Evolutionary conservation across 352 stramenopile genomes (phyloP), one percentile per base, ranked within the genome.

Genomic region (Pythium utonaiense): DNA sequence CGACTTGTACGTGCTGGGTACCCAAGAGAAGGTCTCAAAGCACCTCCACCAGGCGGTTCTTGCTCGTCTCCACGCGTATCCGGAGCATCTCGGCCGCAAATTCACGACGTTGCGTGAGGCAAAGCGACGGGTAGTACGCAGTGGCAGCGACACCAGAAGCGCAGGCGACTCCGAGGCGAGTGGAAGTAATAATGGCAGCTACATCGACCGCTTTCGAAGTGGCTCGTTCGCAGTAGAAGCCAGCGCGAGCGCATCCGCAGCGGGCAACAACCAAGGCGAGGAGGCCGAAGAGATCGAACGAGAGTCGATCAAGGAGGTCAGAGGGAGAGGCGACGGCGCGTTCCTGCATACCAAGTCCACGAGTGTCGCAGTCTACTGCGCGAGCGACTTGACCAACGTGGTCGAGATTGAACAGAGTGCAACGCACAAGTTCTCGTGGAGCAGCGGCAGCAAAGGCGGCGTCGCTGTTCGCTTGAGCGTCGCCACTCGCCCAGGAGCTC

Each of bases 1-100:
- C 65, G 78, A 93, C 53, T 53, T 93, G 27, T 91, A 93, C 57
- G 75, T 87, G 6, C 60, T 93, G 17, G 80, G 80, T 0, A 83
- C 82, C 1, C 81, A 93, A 40, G 84, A 91, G 42, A 87, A 86
- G 33, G 71, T 86, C 13, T 86, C 76, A 24, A 86, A 89, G 38
- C 68, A 84, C 50, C 59, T 91, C 10, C 71, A 91, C 52, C 49
- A 60, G 1, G 79, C 77, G 10, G 69, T 91, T 17, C 67, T 85
- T 1, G 73, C 70, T 6, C 71, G 77, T 7, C 62, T 89, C 1
- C 66, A 87, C 53, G 67, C 21, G 6, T 63, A 30, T 6, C 31
- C 53, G 9, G 41, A 60, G 40, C 52, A 56, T 21, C 6, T 42
- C 8, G 49, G 60, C 6, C 60, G 60, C 7, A 28, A 24, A 7